Evolutionary conservation across 768 basidiomycete genomes (phyloP).

Genomic region (Candolleomyces aberdarensis): DNA sequence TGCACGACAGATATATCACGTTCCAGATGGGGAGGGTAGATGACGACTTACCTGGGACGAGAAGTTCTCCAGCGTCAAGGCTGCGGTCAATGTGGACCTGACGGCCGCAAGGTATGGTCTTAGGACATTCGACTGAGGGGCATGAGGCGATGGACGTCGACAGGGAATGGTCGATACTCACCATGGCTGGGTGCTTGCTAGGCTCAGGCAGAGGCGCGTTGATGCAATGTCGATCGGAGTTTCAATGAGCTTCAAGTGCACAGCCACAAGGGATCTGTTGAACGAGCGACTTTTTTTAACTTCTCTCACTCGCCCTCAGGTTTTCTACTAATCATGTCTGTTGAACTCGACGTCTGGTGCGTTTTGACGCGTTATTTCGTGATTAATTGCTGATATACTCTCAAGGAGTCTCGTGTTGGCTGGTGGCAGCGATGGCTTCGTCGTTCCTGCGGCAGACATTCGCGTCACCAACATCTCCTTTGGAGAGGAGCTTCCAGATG

Average conservation of each 20-base stretch:
- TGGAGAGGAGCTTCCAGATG: constrained; percentile 66
- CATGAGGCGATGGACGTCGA: not conserved
- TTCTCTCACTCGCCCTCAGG: constrained; percentile 11
- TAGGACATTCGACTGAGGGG: constrained; percentile 82
- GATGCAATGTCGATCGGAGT: constrained; percentile 39
- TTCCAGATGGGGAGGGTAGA: constrained; percentile 12
- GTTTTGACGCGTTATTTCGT: constrained; percentile 27
- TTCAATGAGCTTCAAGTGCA: constrained; percentile 13
- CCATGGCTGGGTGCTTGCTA: constrained; percentile 37
- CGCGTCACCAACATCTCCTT: constrained; percentile 82
- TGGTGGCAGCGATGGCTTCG: constrained; percentile 53
- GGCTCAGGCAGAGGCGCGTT: not conserved
- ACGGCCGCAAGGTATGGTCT: constrained; percentile 96
- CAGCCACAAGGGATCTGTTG: too few species aligned
- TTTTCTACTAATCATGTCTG: constrained; percentile 40
- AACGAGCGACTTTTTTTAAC: constrained; percentile 5
- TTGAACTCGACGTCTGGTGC: constrained; percentile 68
- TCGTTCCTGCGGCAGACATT: constrained; percentile 66
- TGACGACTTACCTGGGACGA: constrained; percentile 74
- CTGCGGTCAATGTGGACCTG: constrained; percentile 94
- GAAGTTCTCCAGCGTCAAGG: constrained; percentile 96
- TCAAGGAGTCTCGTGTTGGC: constrained; percentile 60
- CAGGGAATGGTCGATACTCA: constrained; percentile 26
- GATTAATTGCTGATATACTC: constrained; percentile 6
- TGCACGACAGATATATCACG: constrained; percentile 26